Evolutionary conservation across 148 eudicot species (phyloP).

Genomic region (Salicornia ramosissima): DNA sequence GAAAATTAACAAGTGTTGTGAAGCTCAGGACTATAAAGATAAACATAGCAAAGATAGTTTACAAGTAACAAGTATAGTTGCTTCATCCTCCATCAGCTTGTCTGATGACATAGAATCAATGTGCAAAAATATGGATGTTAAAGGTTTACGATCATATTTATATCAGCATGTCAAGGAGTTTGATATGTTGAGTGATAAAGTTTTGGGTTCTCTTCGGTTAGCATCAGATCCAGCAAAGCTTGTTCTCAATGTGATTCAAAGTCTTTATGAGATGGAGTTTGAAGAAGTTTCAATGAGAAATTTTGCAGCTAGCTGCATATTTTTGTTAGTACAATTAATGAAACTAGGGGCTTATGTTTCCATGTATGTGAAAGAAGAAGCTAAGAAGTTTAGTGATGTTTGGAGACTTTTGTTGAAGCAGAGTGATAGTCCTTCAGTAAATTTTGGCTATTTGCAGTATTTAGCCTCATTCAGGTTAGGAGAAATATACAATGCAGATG

Average conservation of each 20-base stretch:
- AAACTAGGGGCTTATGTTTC: slow-evolving; percentile 15
- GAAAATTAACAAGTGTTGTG: background rate
- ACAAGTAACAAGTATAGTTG: background rate
- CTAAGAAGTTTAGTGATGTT: slow-evolving; percentile 6
- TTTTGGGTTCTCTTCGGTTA: slow-evolving; percentile 18
- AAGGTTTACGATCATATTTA: slow-evolving; percentile 12
- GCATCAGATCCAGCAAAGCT: slow-evolving; percentile 35
- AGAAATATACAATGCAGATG: background rate
- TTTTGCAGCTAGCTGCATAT: slow-evolving; percentile 5
- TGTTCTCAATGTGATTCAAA: slow-evolving; percentile 30
- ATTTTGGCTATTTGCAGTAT: slow-evolving; percentile 15
- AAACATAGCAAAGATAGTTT: background rate
- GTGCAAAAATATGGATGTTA: slow-evolving; percentile 16
- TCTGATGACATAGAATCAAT: background rate
- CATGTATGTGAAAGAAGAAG: slow-evolving; percentile 18
- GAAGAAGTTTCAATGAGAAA: background rate
- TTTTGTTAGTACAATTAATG: slow-evolving; percentile 22
- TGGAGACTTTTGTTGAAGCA: slow-evolving; percentile 11
- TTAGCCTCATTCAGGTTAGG: slow-evolving; percentile 15
- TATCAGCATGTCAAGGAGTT: slow-evolving; percentile 8
- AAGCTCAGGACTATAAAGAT: background rate
- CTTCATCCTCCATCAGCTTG: background rate
- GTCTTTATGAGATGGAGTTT: slow-evolving; percentile 14
- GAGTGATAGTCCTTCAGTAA: background rate
- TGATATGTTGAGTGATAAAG: slow-evolving; percentile 5